Evolutionary conservation across 23 red algal species (phyloP).

Genomic region (Gracilaria vermiculophylla): DNA sequence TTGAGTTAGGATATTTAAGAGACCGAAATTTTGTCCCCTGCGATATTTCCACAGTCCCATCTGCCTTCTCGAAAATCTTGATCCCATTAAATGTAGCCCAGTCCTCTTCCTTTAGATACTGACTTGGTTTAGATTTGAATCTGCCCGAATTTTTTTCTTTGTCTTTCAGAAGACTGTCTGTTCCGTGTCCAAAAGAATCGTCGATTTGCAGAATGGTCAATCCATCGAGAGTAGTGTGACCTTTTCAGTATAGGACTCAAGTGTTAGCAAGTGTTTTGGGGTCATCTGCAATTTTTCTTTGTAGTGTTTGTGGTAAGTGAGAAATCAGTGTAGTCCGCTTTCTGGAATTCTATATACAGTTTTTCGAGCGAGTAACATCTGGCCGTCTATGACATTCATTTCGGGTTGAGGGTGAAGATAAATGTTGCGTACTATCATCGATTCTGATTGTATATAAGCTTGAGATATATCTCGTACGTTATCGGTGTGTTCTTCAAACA

Average conservation of each 20-base stretch:
- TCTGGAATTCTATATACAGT: no score
- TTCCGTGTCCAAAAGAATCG: background rate
- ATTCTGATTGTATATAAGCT: conserved; percentile 48
- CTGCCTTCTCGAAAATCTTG: background rate
- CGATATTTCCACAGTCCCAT: no score
- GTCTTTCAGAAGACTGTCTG: background rate
- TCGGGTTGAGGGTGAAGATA: conserved; percentile 12
- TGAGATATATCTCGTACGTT: conserved; percentile 35
- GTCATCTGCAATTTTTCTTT: no score
- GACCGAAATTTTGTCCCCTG: background rate
- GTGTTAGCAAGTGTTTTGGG: no score
- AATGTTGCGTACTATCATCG: conserved; percentile 3
- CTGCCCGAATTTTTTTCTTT: background rate
- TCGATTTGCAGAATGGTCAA: conserved; percentile 18
- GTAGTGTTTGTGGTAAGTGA: no score
- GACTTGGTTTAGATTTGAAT: background rate
- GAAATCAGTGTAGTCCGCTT: no score
- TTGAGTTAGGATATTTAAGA: background rate
- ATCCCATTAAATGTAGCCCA: background rate
- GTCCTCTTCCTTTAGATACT: background rate
- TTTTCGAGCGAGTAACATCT: no score
- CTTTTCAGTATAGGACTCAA: no score
- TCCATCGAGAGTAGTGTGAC: no score
- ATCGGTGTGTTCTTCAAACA: background rate
- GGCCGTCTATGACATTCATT: no score